These are phyloP conservation scores for Arabidopsis lyrata DNA, from an alignment of 441 rosid genomes.

Conservation along the genomic window DNA sequence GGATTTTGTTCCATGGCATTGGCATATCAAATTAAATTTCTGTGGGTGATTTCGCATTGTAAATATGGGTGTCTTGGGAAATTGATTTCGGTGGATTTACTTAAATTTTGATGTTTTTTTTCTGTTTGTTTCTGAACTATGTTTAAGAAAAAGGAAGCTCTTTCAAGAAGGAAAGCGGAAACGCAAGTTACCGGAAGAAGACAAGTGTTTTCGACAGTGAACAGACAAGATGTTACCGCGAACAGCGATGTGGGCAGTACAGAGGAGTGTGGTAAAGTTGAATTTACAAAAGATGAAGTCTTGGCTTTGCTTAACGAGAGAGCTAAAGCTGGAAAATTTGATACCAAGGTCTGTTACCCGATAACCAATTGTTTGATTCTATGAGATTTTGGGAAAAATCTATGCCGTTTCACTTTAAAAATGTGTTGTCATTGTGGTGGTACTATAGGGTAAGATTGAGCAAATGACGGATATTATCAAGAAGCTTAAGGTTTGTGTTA, in stretches of 20 bases:
- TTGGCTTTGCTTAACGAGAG: slow-evolving; percentile 76
- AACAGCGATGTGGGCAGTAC: slow-evolving; percentile 51
- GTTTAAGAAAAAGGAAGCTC: slow-evolving; percentile 65
- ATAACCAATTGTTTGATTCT: neutral
- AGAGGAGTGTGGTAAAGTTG: slow-evolving; percentile 58
- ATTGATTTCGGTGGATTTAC: slow-evolving; percentile 1
- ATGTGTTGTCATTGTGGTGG: neutral
- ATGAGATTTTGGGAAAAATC: neutral
- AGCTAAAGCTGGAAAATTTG: slow-evolving; percentile 76
- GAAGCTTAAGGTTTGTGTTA: slow-evolving; percentile 79
- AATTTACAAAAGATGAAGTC: slow-evolving; percentile 80
- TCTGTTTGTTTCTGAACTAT: slow-evolving; percentile 14
- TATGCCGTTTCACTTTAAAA: neutral
- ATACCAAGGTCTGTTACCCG: slow-evolving; percentile 68
- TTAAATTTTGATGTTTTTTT: neutral
- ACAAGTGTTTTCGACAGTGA: slow-evolving; percentile 61
- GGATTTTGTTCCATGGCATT: neutral
- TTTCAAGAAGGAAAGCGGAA: slow-evolving; percentile 55
- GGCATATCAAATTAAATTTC: neutral
- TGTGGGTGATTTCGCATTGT: too few species aligned
- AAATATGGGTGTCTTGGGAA: too few species aligned
- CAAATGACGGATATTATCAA: slow-evolving; percentile 61
- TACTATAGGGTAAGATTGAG: slow-evolving; percentile 77
- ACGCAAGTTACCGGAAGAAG: slow-evolving; percentile 55
- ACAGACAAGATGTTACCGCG: slow-evolving; percentile 56